Conservation (phyloP, 768 basidiomycete species). For the Collybia mongolica region DNA sequence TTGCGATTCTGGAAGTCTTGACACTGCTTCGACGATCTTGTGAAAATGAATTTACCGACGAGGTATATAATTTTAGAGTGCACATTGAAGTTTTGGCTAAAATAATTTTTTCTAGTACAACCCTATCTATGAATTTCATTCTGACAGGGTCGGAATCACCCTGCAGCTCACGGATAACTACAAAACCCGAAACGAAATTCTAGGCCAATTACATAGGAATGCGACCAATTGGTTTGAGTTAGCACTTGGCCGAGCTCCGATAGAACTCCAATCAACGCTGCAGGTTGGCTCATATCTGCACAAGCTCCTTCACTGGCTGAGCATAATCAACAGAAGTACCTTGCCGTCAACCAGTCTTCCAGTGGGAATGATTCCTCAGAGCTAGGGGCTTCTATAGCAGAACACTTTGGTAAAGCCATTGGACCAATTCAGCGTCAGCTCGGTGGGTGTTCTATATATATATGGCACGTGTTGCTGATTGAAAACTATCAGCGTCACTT, state of each 20-base stretch:
- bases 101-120: conserved; percentile 64
- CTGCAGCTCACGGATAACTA: conserved; percentile 87
- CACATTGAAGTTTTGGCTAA: conserved; percentile 1
- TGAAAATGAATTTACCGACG: conserved; percentile 89
- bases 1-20: conserved; percentile 86
- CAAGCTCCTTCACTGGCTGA: conserved; percentile 1
- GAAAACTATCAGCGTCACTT: conserved; percentile 44
- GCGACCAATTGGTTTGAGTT: conserved; percentile 85
- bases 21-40: conserved; percentile 86
- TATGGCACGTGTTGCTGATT: background rate
- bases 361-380: conserved; percentile 78
- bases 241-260: conserved; percentile 83
- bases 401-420: conserved; percentile 81
- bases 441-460: conserved; percentile 42
- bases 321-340: conserved; percentile 69
- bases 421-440: conserved; percentile 75
- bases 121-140: conserved; percentile 79
- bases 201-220: conserved; percentile 69
- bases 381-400: conserved; percentile 87
- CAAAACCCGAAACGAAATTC: conserved; percentile 79
- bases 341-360: conserved; percentile 69
- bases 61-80: conserved; percentile 47
- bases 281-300: conserved; percentile 54
- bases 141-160: conserved; percentile 71
- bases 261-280: conserved; percentile 89